phyloP scores from a whole-genome alignment of 2,329 filamentous ascomycete species.

The Drechslera avenae region DNA sequence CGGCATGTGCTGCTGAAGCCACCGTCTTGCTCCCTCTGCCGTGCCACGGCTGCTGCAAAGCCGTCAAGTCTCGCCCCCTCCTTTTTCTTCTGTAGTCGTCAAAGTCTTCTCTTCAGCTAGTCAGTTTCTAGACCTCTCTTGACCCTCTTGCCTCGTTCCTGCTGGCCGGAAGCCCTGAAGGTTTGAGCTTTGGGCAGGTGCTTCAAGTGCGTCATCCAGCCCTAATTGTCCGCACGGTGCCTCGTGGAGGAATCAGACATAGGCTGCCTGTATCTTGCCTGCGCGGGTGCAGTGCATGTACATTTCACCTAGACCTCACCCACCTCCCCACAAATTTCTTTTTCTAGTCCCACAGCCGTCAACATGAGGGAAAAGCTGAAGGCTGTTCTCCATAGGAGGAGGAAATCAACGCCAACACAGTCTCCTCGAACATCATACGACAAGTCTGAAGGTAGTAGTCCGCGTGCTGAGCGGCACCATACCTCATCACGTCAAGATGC shows the following conservation, averaged over 20 bases:
- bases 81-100: not conserved
- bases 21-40: not conserved
- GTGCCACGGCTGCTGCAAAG: constrained; percentile 4
- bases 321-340: not conserved
- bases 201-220: constrained; percentile 14
- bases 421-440: constrained; percentile 12
- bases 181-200: constrained; percentile 1
- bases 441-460: constrained; percentile 2
- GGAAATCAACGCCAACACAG: constrained; percentile 11
- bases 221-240: constrained; percentile 6
- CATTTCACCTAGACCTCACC: constrained; percentile 2
- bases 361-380: constrained; percentile 26
- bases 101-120: not conserved
- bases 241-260: not conserved
- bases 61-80: not conserved
- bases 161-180: not conserved
- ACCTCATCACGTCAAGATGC: not conserved
- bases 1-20: constrained; percentile 1
- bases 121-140: constrained; percentile 3
- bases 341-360: not conserved
- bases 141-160: constrained; percentile 1
- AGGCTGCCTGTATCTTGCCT: constrained; percentile 2
- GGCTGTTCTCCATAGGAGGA: constrained; percentile 21
- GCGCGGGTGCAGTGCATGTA: not conserved
- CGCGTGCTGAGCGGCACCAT: constrained; percentile 6